These are phyloP conservation scores for Alliaria petiolata DNA, from an alignment of 345 rosid genomes.

Conservation along the genomic window DNA sequence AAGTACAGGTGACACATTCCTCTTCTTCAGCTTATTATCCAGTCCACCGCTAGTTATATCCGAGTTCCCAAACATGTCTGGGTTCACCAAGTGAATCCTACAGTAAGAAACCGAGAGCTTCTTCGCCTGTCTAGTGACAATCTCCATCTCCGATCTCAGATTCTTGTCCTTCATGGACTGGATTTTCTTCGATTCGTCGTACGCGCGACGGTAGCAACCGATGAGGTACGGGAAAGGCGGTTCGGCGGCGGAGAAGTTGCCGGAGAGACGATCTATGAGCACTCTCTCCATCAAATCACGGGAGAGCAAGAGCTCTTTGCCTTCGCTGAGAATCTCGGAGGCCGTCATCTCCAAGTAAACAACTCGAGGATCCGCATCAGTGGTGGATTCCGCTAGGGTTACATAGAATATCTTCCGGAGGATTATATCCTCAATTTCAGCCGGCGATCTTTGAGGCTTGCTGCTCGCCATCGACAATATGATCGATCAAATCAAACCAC, in stretches of 20 bases:
- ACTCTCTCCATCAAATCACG: constrained; percentile 80
- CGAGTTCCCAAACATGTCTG: constrained; percentile 48
- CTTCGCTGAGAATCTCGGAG: constrained; percentile 95
- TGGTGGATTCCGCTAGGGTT: constrained; percentile 45
- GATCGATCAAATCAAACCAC: constrained; percentile 1
- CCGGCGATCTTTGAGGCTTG: constrained; percentile 59
- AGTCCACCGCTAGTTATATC: constrained; percentile 11
- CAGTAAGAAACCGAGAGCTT: constrained; percentile 68
- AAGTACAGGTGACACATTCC: constrained; percentile 53
- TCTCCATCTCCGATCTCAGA: constrained; percentile 65
- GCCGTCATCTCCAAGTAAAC: constrained; percentile 80
- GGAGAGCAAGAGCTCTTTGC: constrained; percentile 55
- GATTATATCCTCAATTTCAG: constrained; percentile 86
- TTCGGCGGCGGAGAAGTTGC: constrained; percentile 52
- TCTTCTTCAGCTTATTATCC: constrained; percentile 19
- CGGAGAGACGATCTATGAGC: constrained; percentile 79
- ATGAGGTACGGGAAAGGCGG: constrained; percentile 66
- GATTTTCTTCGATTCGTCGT: constrained; percentile 80
- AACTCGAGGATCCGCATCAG: constrained; percentile 44
- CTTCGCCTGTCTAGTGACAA: constrained; percentile 56
- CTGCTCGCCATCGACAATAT: constrained; percentile 47
- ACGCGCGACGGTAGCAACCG: constrained; percentile 74
- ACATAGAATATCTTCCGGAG: constrained; percentile 73
- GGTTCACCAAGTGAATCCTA: constrained; percentile 74
- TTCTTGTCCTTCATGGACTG: constrained; percentile 74